Percentiles rank a stretch among this genome's conserved stretches.
Conservation (phyloP, 805 yeast species). For the Suhomyces sp. region DNA sequence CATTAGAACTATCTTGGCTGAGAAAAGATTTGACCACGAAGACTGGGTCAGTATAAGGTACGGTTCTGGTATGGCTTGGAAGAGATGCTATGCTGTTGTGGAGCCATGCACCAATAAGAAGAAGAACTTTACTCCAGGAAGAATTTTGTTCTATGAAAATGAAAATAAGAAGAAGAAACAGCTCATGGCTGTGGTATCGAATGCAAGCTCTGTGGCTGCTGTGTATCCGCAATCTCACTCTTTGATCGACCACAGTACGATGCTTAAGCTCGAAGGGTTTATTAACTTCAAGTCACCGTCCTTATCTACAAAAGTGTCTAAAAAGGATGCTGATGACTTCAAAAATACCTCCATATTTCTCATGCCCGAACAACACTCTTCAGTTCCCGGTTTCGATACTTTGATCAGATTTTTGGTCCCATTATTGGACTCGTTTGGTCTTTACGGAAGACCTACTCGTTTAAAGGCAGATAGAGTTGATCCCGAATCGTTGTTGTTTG, state of each 20-base stretch:
- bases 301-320: conserved; percentile 30
- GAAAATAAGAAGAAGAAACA: conserved; percentile 69
- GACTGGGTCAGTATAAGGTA: conserved; percentile 95
- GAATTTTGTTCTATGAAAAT: conserved; percentile 75
- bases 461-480: conserved; percentile 42
- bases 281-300: conserved; percentile 54
- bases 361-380: conserved; percentile 44
- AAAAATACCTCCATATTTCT: conserved; percentile 41
- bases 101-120: conserved; percentile 60
- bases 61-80: conserved; percentile 98
- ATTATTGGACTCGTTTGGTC: conserved; percentile 41
- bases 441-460: conserved; percentile 44
- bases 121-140: conserved; percentile 54
- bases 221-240: conserved; percentile 85
- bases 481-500: conserved; percentile 39
- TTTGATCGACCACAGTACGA: conserved; percentile 81
- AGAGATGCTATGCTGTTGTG: conserved; percentile 85
- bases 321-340: conserved; percentile 30
- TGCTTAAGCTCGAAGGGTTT: conserved; percentile 84
- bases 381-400: conserved; percentile 50
- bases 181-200: conserved; percentile 75
- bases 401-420: conserved; percentile 43
- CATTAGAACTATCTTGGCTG: conserved; percentile 79
- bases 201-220: conserved; percentile 75
- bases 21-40: conserved; percentile 80